Evolutionary conservation across 352 stramenopile species (phyloP).

Genomic region (Phytophthora hibernalis): DNA sequence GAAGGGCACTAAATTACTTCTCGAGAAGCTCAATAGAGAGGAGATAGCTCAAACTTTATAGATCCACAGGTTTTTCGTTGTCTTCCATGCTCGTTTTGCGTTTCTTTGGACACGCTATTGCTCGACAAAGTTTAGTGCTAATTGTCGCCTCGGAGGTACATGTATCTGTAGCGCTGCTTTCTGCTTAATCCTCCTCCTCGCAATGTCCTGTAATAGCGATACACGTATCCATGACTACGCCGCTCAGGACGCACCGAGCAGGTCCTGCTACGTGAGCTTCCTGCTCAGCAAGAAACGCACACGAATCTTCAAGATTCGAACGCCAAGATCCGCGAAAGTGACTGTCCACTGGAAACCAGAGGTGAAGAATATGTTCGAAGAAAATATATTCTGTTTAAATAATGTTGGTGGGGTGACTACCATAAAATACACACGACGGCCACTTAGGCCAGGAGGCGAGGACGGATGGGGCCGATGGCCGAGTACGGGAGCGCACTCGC

Average conservation of each 20-base stretch:
- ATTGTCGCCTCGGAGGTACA: slow-evolving; percentile 27
- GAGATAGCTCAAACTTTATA: slow-evolving; percentile 49
- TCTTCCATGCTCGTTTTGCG: not conserved
- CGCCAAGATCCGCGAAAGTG: too few species aligned
- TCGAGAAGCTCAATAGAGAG: slow-evolving; percentile 82
- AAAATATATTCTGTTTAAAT: slow-evolving; percentile 31
- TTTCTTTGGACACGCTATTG: slow-evolving; percentile 5
- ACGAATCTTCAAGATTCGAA: too few species aligned
- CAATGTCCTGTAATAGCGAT: too few species aligned
- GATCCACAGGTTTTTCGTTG: slow-evolving; percentile 37
- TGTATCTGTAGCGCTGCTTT: slow-evolving; percentile 18
- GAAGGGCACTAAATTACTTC: slow-evolving; percentile 84
- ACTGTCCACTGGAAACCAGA: too few species aligned
- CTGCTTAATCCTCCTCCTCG: slow-evolving; percentile 16
- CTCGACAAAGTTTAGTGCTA: slow-evolving; percentile 17
- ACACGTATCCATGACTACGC: too few species aligned
- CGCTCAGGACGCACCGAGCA: too few species aligned
- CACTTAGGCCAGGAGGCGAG: slow-evolving; percentile 53
- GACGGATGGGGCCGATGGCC: slow-evolving; percentile 39
- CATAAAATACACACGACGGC: slow-evolving; percentile 27
- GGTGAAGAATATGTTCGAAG: too few species aligned
- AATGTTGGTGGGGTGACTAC: slow-evolving; percentile 23
- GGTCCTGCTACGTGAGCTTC: too few species aligned
- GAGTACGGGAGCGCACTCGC: slow-evolving; percentile 33
- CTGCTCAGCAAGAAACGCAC: too few species aligned